Base-by-base conservation (phyloP, 2,329 filamentous ascomycete genomes). In the Sporothrix phasma region DNA sequence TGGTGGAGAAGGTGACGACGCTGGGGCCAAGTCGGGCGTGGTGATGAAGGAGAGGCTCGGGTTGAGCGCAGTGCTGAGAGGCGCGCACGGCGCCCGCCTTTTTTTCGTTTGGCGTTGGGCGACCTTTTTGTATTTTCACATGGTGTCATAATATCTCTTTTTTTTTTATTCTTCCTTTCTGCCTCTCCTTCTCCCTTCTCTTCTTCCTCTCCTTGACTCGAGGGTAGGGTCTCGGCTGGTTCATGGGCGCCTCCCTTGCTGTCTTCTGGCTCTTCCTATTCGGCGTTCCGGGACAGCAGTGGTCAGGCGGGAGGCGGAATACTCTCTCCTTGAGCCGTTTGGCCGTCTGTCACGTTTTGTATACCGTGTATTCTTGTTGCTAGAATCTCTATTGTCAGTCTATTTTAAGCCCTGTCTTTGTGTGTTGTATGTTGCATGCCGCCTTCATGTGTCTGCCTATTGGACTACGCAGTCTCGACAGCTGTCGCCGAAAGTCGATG, bases 1-100 rank as follows among this genome's bases (percentile, higher is more conserved):
- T 97, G 66, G 81, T 85, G 7, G 82, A 83, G 64, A 94, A 86
- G 74, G 81, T 97, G 67, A 85, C 84, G 73, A 81, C 82, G 29
- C 80, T 96, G 73, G 92, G 86, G 89, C 88, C 26, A 90, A 88
- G 73, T 39, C 31, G n/a, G 82, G 85, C 66, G 72, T 84, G 37
- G 72, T 77, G 46, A 77, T 83, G 69, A 75, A 76, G 74, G 88
- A 78, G 70, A 76, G 77, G 39, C 77, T 78, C n/a, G 46, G n/a
- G 17, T 13, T 61, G 41, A n/a, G 13, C 3, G 34, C 1, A n/a
- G n/a, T n/a, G n/a, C n/a, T n/a, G n/a, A n/a, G n/a, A n/a, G n/a
- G n/a, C n/a, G n/a, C n/a, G n/a, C n/a, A n/a, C n/a, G n/a, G n/a
- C n/a, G n/a, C n/a, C n/a, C n/a, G n/a, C n/a, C 26, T 45, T 3